Evolutionary conservation across 2,329 filamentous ascomycete genomes (phyloP).

Genomic region (Eutypella sp.): DNA sequence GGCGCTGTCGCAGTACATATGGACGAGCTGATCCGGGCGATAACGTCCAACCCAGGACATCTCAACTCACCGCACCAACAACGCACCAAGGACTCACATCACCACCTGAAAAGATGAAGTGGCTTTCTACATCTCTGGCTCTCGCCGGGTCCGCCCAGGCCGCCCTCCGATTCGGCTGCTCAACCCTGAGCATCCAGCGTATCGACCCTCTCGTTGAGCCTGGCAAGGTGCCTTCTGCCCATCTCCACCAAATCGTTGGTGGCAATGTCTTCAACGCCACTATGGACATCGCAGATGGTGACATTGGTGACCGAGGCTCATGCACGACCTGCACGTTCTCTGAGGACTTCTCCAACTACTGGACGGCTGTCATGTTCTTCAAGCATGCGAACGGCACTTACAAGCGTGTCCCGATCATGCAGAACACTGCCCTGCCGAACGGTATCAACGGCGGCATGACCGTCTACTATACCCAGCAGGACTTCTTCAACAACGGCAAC

Average conservation of each 20-base stretch:
- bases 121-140: conserved; percentile 14
- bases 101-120: conserved; percentile 21
- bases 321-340: conserved; percentile 27
- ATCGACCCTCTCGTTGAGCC: conserved; percentile 27
- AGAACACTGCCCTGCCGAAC: conserved; percentile 22
- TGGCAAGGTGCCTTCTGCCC: conserved; percentile 20
- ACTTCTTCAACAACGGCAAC: conserved; percentile 25
- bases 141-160: conserved; percentile 24
- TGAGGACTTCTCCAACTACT: conserved; percentile 27
- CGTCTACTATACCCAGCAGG: conserved; percentile 27
- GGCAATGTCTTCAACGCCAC: conserved; percentile 27
- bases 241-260: conserved; percentile 27
- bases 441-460: conserved; percentile 27
- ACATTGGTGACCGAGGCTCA: conserved; percentile 18
- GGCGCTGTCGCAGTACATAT: conserved; percentile 12
- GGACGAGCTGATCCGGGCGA: conserved; percentile 2
- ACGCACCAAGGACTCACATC: conserved; percentile 2
- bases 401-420: conserved; percentile 25
- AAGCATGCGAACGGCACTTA: conserved; percentile 26
- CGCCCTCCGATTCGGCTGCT: conserved; percentile 26
- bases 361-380: conserved; percentile 27
- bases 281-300: conserved; percentile 21
- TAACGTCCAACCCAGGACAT: background rate
- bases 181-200: conserved; percentile 23
- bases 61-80: conserved; percentile 4